Base-by-base conservation (phyloP, 1,284 basidiomycete species). In the Flammula alnicola region DNA sequence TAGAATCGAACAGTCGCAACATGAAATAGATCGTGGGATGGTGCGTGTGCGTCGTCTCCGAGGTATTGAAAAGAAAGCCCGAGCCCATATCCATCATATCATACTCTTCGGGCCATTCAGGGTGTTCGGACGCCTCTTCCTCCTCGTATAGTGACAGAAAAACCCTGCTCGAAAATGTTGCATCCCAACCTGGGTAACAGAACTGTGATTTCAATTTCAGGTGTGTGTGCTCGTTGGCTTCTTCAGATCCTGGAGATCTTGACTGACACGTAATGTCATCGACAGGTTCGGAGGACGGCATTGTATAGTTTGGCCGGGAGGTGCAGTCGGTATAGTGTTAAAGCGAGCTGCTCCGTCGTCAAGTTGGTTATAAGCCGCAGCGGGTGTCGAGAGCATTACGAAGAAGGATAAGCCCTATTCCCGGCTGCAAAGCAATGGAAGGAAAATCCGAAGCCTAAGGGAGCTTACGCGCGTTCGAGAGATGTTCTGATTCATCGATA, bases 61-160 rank as follows among this genome's bases (percentile, higher is more conserved):
- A 20, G 41, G 26, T 35, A 30, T 11, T 42, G 11, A 41, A 30
- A 16, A 43, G 16, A 12, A 22, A 38, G 12, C 32, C 26, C 11
- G 47, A 33, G 25, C 35, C 17, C 5, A 11, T 17, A 27, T 26
- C 38, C 23, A 26, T 17, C 23, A 31, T 20, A 3, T 42, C 12
- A 11, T 27, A 25, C 7, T 26, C 37, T 42, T 50, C 49, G 23
- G 7, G 17, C 50, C 44, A 49, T 30, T 27, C 26, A 9, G 36
- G 47, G n/a, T 40, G 42, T 32, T 59, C 55, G n/a, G 37, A 39
- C 3, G 40, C 45, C 32, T 61, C 57, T 44, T 61, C 57, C 23
- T 61, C 57, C 17, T 61, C 59, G 39, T 60, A 60, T 10, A 60
- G 39, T 10, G 55, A 55, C 8, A 56, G 38, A 33, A 53, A 60